These are phyloP conservation scores for Lasiodiplodia sp. DNA, from an alignment of 2,329 filamentous ascomycete species.

Conservation along the genomic window DNA sequence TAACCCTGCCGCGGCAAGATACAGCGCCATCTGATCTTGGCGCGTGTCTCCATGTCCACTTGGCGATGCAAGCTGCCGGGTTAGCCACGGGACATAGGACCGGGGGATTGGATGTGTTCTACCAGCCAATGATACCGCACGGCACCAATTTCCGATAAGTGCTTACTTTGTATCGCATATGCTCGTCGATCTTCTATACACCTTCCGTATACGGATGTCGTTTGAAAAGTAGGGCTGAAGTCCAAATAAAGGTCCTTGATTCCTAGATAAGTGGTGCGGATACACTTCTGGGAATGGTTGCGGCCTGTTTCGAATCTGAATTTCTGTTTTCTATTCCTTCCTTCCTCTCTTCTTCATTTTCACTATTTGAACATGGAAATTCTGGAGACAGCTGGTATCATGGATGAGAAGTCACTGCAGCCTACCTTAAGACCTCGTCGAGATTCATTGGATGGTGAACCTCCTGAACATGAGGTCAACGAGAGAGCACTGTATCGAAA, in stretches of 20 bases:
- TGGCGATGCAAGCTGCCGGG: constrained; percentile 4
- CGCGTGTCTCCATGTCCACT: neutral
- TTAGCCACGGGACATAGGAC: neutral
- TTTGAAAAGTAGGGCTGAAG: no score
- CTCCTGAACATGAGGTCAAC: neutral
- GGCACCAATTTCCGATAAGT: neutral
- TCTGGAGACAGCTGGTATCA: neutral
- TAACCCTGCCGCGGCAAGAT: neutral
- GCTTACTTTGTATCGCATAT: neutral
- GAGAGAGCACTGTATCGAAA: constrained; percentile 36
- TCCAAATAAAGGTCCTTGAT: constrained; percentile 7
- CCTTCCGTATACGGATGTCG: constrained; percentile 1
- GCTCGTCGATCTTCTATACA: neutral
- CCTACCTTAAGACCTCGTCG: neutral
- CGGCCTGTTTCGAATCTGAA: neutral
- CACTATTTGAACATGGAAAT: neutral
- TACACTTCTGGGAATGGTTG: neutral
- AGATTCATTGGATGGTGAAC: neutral
- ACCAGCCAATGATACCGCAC: neutral
- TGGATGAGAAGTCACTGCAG: neutral
- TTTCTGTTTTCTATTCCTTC: neutral
- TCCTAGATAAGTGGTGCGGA: neutral
- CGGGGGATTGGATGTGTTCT: neutral
- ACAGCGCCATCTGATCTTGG: neutral
- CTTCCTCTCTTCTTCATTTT: neutral